Evolutionary conservation across 2,329 filamentous ascomycete genomes (phyloP).

Genomic region (Cordyceps pruinosa): DNA sequence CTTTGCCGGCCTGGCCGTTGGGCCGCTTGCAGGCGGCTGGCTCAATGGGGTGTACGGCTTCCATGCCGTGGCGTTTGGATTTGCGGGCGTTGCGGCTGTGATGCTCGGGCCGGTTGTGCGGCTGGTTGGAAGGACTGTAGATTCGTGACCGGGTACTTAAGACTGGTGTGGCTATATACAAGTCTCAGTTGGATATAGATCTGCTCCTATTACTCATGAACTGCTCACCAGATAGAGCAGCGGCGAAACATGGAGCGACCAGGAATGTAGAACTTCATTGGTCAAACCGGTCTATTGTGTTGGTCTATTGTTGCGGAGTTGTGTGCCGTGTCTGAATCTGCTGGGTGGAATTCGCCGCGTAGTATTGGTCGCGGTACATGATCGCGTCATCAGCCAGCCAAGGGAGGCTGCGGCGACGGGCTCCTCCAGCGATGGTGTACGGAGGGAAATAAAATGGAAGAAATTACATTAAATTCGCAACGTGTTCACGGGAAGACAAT

Average conservation of each 20-base stretch:
- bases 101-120: not conserved
- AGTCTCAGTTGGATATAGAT: no score
- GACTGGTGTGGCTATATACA: no score
- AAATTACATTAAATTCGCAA: not conserved
- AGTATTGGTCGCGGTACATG: not conserved
- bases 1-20: constrained; percentile 10
- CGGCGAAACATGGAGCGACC: no score
- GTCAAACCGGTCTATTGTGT: not conserved
- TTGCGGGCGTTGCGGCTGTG: not conserved
- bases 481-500: not conserved
- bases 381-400: constrained; percentile 5
- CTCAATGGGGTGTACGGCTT: not conserved
- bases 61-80: not conserved
- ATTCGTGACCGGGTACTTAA: no score
- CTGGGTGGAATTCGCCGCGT: no score
- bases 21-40: constrained; percentile 1
- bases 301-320: no score
- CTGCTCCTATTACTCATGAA: no score
- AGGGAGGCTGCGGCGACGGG: not conserved
- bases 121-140: not conserved
- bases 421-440: not conserved
- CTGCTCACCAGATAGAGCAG: no score
- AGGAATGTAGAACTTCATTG: no score
- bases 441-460: not conserved
- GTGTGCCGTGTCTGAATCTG: no score